Conservation (phyloP, 2,329 filamentous ascomycete genomes). For the Ceratocystis albifundus region DNA sequence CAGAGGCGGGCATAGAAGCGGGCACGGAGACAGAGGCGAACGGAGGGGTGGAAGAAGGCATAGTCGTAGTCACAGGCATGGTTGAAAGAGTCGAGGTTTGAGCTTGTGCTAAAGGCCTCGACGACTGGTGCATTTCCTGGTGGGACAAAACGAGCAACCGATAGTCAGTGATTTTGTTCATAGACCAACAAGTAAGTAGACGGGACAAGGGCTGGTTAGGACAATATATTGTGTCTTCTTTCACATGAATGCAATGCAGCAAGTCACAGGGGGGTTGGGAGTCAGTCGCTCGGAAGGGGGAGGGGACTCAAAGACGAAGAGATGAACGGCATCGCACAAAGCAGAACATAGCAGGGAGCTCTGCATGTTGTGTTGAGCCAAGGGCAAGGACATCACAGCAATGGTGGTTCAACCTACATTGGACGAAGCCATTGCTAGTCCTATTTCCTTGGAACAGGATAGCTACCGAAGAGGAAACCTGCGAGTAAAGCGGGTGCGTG, state of each 20-base stretch:
- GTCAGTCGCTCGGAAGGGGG: not conserved
- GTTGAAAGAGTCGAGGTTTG: slow-evolving; percentile 19
- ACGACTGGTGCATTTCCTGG: slow-evolving; percentile 54
- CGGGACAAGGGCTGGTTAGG: not conserved
- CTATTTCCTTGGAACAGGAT: slow-evolving; percentile 23
- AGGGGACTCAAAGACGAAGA: not conserved
- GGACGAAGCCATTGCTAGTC: slow-evolving; percentile 24
- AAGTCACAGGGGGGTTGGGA: not conserved
- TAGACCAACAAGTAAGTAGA: slow-evolving; percentile 12
- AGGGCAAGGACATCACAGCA: slow-evolving; percentile 24
- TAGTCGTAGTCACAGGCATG: slow-evolving; percentile 30
- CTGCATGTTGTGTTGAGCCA: slow-evolving; percentile 19
- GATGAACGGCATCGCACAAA: slow-evolving; percentile 15
- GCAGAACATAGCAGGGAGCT: slow-evolving; percentile 7
- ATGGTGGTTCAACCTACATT: slow-evolving; percentile 24
- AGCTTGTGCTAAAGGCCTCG: slow-evolving; percentile 39
- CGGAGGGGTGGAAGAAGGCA: slow-evolving; percentile 7
- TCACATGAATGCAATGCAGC: not conserved
- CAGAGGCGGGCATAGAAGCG: not conserved
- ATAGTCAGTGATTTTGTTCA: slow-evolving; percentile 24
- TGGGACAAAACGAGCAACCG: slow-evolving; percentile 26
- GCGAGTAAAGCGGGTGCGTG: slow-evolving; percentile 18
- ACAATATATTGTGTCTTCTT: not conserved
- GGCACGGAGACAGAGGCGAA: slow-evolving; percentile 26
- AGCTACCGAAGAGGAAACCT: slow-evolving; percentile 22